Conservation (phyloP, 2,329 filamentous ascomycete genomes). For the Escovopsis sp. region DNA sequence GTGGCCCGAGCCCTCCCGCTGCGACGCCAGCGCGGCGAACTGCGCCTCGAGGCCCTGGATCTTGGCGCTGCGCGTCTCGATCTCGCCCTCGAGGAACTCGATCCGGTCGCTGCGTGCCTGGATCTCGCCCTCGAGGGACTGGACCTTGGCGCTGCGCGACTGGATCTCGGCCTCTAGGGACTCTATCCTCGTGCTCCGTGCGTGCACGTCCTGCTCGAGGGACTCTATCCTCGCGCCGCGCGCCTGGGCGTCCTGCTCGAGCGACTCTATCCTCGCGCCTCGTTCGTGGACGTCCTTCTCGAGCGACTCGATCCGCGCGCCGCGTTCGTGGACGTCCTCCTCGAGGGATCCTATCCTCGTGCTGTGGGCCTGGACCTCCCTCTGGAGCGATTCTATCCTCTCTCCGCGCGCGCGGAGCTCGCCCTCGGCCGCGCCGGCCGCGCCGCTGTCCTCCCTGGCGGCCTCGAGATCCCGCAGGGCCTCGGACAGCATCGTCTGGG, state of each 20-base stretch:
- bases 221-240: conserved; percentile 8
- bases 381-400: conserved; percentile 8
- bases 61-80: conserved; percentile 22
- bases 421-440: conserved; percentile 10
- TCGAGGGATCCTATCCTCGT: conserved; percentile 27
- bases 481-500: conserved; percentile 31
- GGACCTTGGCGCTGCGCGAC: conserved; percentile 9
- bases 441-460: conserved; percentile 12
- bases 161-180: conserved; percentile 21
- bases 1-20: conserved; percentile 3
- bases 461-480: conserved; percentile 25
- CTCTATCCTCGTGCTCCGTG: conserved; percentile 24
- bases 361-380: conserved; percentile 19
- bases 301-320: conserved; percentile 9
- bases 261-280: conserved; percentile 8
- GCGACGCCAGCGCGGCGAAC: conserved; percentile 5
- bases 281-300: conserved; percentile 10
- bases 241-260: conserved; percentile 14
- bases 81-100: conserved; percentile 15
- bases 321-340: conserved; percentile 9
- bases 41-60: conserved; percentile 28
- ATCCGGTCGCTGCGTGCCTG: conserved; percentile 25
- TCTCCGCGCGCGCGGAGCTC: conserved; percentile 13
- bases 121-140: conserved; percentile 9
- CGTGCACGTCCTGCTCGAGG: conserved; percentile 12